Evolutionary conservation across 148 eudicot genomes (phyloP), one percentile per base, ranked within the genome.

Genomic region (Mesembryanthemum crystallinum): DNA sequence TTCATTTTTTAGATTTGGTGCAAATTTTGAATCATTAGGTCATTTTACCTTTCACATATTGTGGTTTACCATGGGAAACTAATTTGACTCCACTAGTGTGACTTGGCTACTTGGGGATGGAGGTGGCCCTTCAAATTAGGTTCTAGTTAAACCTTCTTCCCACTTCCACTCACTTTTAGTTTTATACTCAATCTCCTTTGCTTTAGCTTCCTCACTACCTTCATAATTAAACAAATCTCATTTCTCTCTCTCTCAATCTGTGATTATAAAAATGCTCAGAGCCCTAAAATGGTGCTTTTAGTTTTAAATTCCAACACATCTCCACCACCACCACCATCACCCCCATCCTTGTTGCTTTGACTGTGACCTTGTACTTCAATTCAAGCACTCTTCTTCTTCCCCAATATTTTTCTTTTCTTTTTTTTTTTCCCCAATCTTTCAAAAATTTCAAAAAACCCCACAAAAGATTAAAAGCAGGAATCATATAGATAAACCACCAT

Each of bases 401-500:
- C 49, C 14, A 45, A 45, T 28, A 8, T n/a, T 43, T 60, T 7
- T 2, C 5, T 8, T 43, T 57, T 45, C 1, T 28, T 23, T 17
- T 32, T 78, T n/a, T n/a, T n/a, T n/a, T n/a, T n/a, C n/a, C n/a
- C n/a, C n/a, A n/a, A 57, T 78, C 35, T 42, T 68, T 73, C 33
- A 17, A 24, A 49, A 30, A 27, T 2, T 64, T 74, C 32, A 12
- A 18, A 71, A 69, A 81, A 66, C 21, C 33, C 27, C 72, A 43
- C 72, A 76, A 71, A 80, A 35, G 6, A 35, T 35, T 35, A 2
- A 43, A 74, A 68, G 71, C 43, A 71, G 7, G 49, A 61, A 71
- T n/a, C n/a, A n/a, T 43, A 72, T 49, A 15, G 49, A 47, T 20
- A 76, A 67, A 39, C 64, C 66, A 75, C 83, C 72, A 71, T 57